A percentile compares a stretch with the other conserved stretches of the same genome.
phyloP scores from a whole-genome alignment of 768 basidiomycete species.

The Suillus alpinus region DNA sequence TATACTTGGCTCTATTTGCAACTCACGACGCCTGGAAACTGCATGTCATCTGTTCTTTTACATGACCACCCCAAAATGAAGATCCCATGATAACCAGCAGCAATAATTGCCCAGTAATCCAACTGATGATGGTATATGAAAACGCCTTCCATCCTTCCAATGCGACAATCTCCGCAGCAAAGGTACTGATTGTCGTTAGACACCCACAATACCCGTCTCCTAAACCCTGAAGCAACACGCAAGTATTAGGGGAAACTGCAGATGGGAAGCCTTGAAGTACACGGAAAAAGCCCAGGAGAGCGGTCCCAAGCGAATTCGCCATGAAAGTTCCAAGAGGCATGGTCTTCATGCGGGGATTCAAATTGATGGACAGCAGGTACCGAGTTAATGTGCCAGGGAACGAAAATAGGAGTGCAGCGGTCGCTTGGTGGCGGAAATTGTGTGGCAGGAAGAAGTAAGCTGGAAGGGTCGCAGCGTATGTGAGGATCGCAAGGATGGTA shows the following conservation, averaged over 20 bases:
- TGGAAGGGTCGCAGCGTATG: conserved; percentile 74
- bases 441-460: conserved; percentile 74
- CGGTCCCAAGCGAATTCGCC: conserved; percentile 78
- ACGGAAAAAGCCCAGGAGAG: conserved; percentile 71
- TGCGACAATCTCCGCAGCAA: conserved; percentile 73
- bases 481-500: conserved; percentile 54
- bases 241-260: conserved; percentile 47
- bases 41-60: conserved; percentile 50
- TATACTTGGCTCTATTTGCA: neutral
- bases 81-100: conserved; percentile 73
- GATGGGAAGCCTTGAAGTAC: conserved; percentile 58
- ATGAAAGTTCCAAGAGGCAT: conserved; percentile 79
- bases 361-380: conserved; percentile 66
- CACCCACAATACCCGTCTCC: conserved; percentile 94
- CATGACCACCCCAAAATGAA: conserved; percentile 49
- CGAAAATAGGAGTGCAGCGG: conserved; percentile 84
- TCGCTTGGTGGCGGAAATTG: conserved; percentile 71
- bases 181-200: conserved; percentile 92
- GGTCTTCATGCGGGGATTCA: conserved; percentile 62
- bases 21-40: conserved; percentile 29
- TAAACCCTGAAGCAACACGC: conserved; percentile 77
- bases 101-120: conserved; percentile 64
- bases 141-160: conserved; percentile 56
- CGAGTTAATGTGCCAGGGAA: conserved; percentile 88
- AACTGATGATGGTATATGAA: conserved; percentile 69